These are phyloP conservation scores for Sonneratia caseolaris DNA, from an alignment of 345 rosid genomes.

Conservation along the genomic window DNA sequence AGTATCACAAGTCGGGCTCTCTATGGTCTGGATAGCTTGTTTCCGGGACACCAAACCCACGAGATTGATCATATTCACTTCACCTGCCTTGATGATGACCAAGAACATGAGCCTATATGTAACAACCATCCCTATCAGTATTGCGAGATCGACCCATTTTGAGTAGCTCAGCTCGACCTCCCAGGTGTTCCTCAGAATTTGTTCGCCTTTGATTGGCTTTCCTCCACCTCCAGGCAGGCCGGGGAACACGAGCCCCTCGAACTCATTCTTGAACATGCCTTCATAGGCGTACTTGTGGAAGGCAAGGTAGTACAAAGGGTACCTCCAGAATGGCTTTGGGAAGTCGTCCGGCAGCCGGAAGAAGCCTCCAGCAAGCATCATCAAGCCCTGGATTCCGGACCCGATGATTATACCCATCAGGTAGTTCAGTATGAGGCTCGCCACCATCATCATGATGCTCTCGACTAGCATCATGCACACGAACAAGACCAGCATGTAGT, in stretches of 20 bases:
- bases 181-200: background rate
- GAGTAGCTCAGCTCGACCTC: background rate
- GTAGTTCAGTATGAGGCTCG: constrained; percentile 5
- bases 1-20: too few relatives aligned
- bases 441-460: constrained; percentile 6
- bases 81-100: background rate
- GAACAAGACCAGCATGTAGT: constrained; percentile 17
- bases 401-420: constrained; percentile 5
- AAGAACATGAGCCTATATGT: background rate
- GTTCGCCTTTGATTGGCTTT: constrained; percentile 3
- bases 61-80: background rate
- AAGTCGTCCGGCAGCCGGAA: constrained; percentile 8
- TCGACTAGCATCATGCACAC: constrained; percentile 14
- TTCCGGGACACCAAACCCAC: too few relatives aligned
- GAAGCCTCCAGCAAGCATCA: constrained; percentile 4
- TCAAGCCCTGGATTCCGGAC: constrained; percentile 2
- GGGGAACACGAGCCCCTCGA: constrained; percentile 13
- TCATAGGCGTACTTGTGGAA: constrained; percentile 11
- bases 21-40: too few relatives aligned
- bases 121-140: background rate
- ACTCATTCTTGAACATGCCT: constrained; percentile 16
- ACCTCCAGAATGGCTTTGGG: constrained; percentile 11
- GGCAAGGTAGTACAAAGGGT: constrained; percentile 13
- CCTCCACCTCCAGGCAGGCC: constrained; percentile 9
- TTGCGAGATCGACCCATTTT: background rate